Evolutionary conservation across 2,329 filamentous ascomycete genomes (phyloP), one percentile per base, ranked within the genome.

Genomic region (Xylaria sp.): DNA sequence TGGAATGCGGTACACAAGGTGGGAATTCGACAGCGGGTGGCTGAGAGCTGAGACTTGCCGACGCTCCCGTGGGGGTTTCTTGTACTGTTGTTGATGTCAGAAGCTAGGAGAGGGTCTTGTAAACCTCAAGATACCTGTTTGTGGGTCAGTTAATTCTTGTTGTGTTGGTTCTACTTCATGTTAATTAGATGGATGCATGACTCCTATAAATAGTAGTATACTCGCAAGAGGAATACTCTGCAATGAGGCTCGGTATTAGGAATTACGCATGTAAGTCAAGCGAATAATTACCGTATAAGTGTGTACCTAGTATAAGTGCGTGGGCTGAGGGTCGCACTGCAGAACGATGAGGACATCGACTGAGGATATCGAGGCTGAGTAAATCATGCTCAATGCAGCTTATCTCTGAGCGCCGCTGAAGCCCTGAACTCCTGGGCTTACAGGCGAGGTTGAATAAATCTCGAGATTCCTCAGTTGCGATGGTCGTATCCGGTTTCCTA

Each of bases 11-110:
- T 36, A 36, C 8, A 36, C 33, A 36, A 36, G 33, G 31, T 25
- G 41, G 6, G 13, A 51, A 49, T 46, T 31, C 33, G 18, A 64
- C 25, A 58, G 49, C 49, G n/a, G 33, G 57, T 66, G 67, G 62
- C 62, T 62, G 57, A 66, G 59, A 65, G 62, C 62, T 62, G 57
- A 66, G 59, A 65, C 57, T 48, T 55, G 48, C 55, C 43, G 36
- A 52, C n/a, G 28, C 25, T 39, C 25, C 43, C 51, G 18, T 28
- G 10, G n/a, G 23, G 2, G 28, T 15, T 23, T 23, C 13, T 57
- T 36, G 23, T 28, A 28, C 41, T 18, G 12, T 6, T 5, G 12
- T 18, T 51, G 20, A 15, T 25, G 36, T 43, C 31, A 55, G 43
- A 36, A 51, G 23, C 33, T 39, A 15, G 13, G 52, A 39, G n/a